A percentile compares a stretch with the other conserved stretches of the same genome.
Conservation (phyloP, 352 stramenopile species). For the Phytopythium aichiense region DNA sequence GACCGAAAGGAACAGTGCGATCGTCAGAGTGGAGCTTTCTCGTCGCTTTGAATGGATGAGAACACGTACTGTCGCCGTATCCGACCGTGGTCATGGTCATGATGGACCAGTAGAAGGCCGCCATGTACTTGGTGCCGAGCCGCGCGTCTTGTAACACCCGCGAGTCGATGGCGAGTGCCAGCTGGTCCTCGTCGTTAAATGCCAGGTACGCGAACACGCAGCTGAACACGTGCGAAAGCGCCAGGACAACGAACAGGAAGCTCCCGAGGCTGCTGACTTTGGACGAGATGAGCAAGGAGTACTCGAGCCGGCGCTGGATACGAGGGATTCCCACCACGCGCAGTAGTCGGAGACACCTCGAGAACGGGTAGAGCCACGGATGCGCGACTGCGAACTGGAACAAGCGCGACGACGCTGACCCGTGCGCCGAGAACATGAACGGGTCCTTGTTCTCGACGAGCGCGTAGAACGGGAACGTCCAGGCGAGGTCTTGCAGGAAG, state of each 20-base stretch:
- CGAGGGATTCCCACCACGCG: slow-evolving; percentile 51
- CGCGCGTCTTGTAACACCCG: slow-evolving; percentile 43
- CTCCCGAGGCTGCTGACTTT: slow-evolving; percentile 71
- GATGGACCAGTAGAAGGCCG: slow-evolving; percentile 84
- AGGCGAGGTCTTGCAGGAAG: slow-evolving; percentile 59
- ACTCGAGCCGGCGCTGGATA: slow-evolving; percentile 60
- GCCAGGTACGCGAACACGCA: slow-evolving; percentile 72
- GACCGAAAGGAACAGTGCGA: not conserved
- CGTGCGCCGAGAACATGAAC: slow-evolving; percentile 8
- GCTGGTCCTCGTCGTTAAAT: slow-evolving; percentile 51
- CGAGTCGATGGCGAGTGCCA: slow-evolving; percentile 33
- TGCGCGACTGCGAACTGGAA: slow-evolving; percentile 21
- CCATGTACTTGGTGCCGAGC: slow-evolving; percentile 65
- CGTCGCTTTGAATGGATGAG: not conserved
- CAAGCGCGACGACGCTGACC: slow-evolving; percentile 9
- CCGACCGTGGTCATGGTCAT: slow-evolving; percentile 84
- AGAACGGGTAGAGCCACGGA: slow-evolving; percentile 41
- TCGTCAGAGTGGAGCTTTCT: not conserved
- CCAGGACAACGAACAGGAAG: slow-evolving; percentile 67
- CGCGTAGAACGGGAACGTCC: slow-evolving; percentile 66
- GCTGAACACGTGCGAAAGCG: slow-evolving; percentile 81
- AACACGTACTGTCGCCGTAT: slow-evolving; percentile 65
- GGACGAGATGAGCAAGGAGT: slow-evolving; percentile 72
- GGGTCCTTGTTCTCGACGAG: slow-evolving; percentile 33
- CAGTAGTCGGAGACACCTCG: slow-evolving; percentile 42